Evolutionary conservation across 352 stramenopile genomes (phyloP), one percentile per base, ranked within the genome.

Genomic region (Bremia lactucae): DNA sequence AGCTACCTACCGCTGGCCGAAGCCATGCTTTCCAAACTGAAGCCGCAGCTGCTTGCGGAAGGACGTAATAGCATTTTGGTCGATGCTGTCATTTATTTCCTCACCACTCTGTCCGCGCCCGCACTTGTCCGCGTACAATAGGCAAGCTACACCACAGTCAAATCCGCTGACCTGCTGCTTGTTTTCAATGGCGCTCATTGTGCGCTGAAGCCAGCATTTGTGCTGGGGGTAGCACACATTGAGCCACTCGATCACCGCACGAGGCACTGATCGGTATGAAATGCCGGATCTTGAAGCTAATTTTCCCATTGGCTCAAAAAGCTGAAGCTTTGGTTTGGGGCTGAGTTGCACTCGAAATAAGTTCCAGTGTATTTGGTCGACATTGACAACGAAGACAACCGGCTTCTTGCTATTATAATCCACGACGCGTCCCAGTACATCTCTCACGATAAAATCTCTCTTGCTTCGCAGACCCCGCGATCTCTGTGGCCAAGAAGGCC

Each of bases 281-380:
- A 87, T 67, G 0, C 72, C 74, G 0, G 69, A 72, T 0, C 74
- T 65, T 2, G 72, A 82, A 11, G 67, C 56, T 8, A 83, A 50
- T 6, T 68, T 69, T 1, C 83, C 83, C 72, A 94, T 89, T 5
- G 83, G 83, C 41, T 95, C 83, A 50, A 95, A 95, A 6, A 95
- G 62, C 59, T 95, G 77, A 9, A 95, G 57, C 46, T 76, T 64
- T 1, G 80, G 65, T 2, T 65, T 52, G 1, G 78, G 76, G 2
- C 53, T 13, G n/a, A 87, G 52, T 60, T 89, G 68, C 35, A 93
- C 72, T 13, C 83, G 80, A 25, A 94, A 72, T 19, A 95, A 56
- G 35, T 93, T 94, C 83, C 83, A 95, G 63, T 95, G 83, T 40
- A 92, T 83, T 26, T 63, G 61, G 6, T 71, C 66, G 18, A 79